These are phyloP conservation scores for Rhodamnia argentea DNA, from an alignment of 345 rosid species.

Conservation along the genomic window DNA sequence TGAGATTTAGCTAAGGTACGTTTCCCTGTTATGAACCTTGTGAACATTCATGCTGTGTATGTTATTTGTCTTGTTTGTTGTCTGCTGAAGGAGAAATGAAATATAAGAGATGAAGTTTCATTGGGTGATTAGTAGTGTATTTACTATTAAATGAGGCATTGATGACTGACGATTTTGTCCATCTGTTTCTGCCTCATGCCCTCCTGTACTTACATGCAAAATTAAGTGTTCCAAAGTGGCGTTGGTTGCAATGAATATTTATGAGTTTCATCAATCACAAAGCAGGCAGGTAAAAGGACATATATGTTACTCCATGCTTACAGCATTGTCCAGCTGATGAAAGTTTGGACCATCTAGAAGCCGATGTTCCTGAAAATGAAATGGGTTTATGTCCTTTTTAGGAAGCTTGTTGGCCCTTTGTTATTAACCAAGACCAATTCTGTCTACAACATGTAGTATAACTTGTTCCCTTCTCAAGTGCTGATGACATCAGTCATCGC, in stretches of 20 bases:
- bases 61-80: not conserved
- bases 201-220: rapidly evolving
- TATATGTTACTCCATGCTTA: not conserved
- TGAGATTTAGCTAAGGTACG: constrained; percentile 7
- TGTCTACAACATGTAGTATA: not conserved
- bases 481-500: not conserved
- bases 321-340: not conserved
- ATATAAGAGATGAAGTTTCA: not conserved
- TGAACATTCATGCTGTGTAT: not conserved
- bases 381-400: not conserved
- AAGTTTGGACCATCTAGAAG: not conserved
- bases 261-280: not conserved
- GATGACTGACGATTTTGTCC: not conserved
- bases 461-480: not conserved
- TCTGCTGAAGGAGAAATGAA: not conserved
- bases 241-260: not conserved
- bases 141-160: not conserved
- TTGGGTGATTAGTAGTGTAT: not conserved
- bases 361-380: not conserved
- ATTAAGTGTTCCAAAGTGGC: not conserved
- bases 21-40: not conserved
- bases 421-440: not conserved
- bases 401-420: not conserved
- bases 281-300: not conserved
- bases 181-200: not conserved